phyloP scores from a whole-genome alignment of 2,329 filamentous ascomycete species.

The Ophiostoma piceae region DNA sequence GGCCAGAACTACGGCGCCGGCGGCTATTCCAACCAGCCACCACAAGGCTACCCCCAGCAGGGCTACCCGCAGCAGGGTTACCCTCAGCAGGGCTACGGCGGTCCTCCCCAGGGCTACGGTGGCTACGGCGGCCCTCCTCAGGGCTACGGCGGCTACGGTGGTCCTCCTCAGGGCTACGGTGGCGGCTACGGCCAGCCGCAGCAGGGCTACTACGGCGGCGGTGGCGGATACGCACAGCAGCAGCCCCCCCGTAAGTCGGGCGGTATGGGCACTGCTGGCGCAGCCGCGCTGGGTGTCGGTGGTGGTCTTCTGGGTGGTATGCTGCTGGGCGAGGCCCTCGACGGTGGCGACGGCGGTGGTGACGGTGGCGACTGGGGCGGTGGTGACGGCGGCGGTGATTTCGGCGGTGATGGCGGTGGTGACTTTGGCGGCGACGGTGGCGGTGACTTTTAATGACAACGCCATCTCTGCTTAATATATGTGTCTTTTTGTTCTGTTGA shows the following conservation, averaged over 20 bases:
- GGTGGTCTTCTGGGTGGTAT: conserved; percentile 76
- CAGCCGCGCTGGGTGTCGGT: conserved; percentile 70
- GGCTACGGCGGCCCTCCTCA: conserved; percentile 29
- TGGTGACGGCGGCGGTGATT: conserved; percentile 32
- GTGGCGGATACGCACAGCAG: conserved; percentile 32
- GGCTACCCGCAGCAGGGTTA: conserved; percentile 33
- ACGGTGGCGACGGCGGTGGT: conserved; percentile 56
- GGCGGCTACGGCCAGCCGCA: conserved; percentile 20
- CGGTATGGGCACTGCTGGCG: conserved; percentile 64
- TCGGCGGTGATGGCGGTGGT: neutral
- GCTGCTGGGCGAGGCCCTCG: conserved; percentile 62
- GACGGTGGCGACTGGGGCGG: conserved; percentile 38
- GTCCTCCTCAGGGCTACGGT: conserved; percentile 32
- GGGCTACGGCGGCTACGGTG: conserved; percentile 34
- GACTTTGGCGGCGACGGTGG: neutral
- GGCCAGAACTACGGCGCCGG: conserved; percentile 29
- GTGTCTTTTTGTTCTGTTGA: neutral
- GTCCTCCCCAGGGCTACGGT: conserved; percentile 31
- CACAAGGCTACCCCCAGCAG: conserved; percentile 33
- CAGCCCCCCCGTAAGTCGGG: conserved; percentile 38
- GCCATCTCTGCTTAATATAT: neutral
- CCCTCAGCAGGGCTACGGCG: conserved; percentile 34
- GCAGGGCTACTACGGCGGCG: conserved; percentile 29
- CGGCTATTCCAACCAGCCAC: conserved; percentile 34
- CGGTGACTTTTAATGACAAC: neutral